Base-by-base conservation (phyloP, 805 yeast genomes). In the Wickerhamiella azymoides region DNA sequence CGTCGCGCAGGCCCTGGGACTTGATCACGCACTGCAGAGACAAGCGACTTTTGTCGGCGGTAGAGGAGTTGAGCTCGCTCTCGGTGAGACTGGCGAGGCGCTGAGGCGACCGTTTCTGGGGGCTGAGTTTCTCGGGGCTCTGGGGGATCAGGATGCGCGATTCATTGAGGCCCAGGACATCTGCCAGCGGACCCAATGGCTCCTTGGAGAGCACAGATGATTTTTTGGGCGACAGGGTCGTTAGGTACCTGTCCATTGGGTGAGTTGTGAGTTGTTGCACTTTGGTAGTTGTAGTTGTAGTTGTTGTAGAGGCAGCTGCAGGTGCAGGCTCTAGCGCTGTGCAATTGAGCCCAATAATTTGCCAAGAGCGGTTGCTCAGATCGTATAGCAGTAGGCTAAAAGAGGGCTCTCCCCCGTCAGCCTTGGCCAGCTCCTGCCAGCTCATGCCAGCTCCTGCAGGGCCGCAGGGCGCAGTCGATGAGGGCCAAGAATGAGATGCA, bases 171-270 rank as follows among this genome's bases (percentile, higher is more conserved):
- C 17, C 17, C 10, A 41, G 39, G 10, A 28, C 32, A 14, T 30
- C 26, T 3, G 28, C 36, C 10, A 41, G 39, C 2, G 32, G 24
- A 5, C 35, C 44, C 5, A 13, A 7, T 24, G n/a, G 9, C n/a
- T 10, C 39, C 14, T 19, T 25, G 33, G 35, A 2, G 4, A 19
- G 19, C 24, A 39, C 14, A 6, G 33, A 30, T 14, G 19, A 18
- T 9, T 37, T 37, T 37, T 19, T 21, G 2, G 44, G 44, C 2
- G 44, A 41, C 13, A 32, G 28, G 7, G 17, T 18, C 7, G 44
- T 41, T 16, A 41, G 25, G 39, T 24, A 32, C 19, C 44, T 38
- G 18, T 41, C 44, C 44, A 41, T 17, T 39, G 26, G 10, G 27
- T 8, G 13, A 16, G 36, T 27, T 9, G 36, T 25, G n/a, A 6